These are phyloP conservation scores for Bolboschoenus planiculmis DNA, from an alignment of 176 grass and related monocot genomes.

Conservation along the genomic window DNA sequence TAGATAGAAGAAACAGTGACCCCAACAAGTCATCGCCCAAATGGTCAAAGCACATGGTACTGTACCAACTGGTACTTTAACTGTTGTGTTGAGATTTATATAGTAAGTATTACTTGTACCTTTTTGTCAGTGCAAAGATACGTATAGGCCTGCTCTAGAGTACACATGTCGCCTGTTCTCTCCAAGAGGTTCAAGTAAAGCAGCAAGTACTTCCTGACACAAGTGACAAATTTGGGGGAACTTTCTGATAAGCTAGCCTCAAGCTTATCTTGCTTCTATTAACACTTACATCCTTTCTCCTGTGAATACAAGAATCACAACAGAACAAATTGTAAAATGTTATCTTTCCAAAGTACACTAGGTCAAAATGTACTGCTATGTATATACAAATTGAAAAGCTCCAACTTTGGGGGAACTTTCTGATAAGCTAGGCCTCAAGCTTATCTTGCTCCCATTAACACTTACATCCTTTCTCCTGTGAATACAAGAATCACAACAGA, in stretches of 20 bases:
- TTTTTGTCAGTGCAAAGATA: slow-evolving; percentile 77
- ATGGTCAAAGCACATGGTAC: neutral
- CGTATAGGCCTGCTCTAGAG: slow-evolving; percentile 68
- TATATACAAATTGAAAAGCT: neutral
- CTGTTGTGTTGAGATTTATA: neutral
- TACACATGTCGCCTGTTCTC: slow-evolving; percentile 61
- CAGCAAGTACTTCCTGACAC: slow-evolving; percentile 78
- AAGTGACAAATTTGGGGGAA: slow-evolving; percentile 87
- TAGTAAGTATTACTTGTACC: slow-evolving; percentile 24
- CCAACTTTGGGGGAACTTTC: slow-evolving; percentile 75
- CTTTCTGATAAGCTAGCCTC: slow-evolving; percentile 93
- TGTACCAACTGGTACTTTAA: neutral
- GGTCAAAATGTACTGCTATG: neutral
- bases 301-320: slow-evolving; percentile 20
- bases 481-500: neutral
- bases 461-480: slow-evolving; percentile 69
- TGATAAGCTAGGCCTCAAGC: slow-evolving; percentile 82
- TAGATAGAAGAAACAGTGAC: neutral
- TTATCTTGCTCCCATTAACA: slow-evolving; percentile 62
- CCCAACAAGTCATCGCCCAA: neutral
- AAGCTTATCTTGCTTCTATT: slow-evolving; percentile 64
- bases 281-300: slow-evolving; percentile 71
- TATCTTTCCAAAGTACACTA: neutral
- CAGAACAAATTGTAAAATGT: neutral
- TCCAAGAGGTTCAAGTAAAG: slow-evolving; percentile 79